Evolutionary conservation across 805 yeast species (phyloP), one percentile per base, ranked within the genome.

Genomic region (Metschnikowia chrysomelidarum): DNA sequence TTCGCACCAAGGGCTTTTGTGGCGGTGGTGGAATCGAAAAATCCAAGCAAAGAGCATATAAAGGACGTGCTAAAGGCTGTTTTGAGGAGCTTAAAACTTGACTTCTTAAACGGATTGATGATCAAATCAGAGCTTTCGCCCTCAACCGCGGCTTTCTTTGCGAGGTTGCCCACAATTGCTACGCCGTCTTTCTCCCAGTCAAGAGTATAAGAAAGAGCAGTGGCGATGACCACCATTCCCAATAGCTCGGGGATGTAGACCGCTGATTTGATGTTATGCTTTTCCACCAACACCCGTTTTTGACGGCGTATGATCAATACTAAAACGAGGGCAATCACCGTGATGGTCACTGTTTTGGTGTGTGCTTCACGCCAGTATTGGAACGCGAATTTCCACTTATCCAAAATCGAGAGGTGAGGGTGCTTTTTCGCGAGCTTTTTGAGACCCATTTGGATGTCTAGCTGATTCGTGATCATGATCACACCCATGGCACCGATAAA

Each of bases 401-500:
- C 46, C 13, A 38, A 22, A 43, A 43, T 18, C 17, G 60, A 41
- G 13, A 40, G 15, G 41, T 56, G 56, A 3, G 57, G 60, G 22
- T 50, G 46, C 11, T 38, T 24, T 10, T 23, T 23, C 2, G 55
- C 46, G 34, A 51, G 37, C 24, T 50, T 40, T 13, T 38, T 41
- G 23, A 60, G 38, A 3, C 67, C 65, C 53, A 59, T 60, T 54
- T 53, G 85, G 76, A 48, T 76, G 75, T 84, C 44, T 38, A 57
- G 40, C 56, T 67, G 34, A 61, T 30, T 67, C 49, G 82, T 65
- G 19, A 88, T 72, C 87, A 88, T 87, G 7, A 87, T 80, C 14
- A 83, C 46, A 11, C 96, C 96, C 40, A 88, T 87, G 4, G 93
- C 93, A 9, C 87, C 79, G 25, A 88, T 76, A 51, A 88, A 88